phyloP scores from a whole-genome alignment of 2,329 filamentous ascomycete species.

The Stachybotrys echinatus region DNA sequence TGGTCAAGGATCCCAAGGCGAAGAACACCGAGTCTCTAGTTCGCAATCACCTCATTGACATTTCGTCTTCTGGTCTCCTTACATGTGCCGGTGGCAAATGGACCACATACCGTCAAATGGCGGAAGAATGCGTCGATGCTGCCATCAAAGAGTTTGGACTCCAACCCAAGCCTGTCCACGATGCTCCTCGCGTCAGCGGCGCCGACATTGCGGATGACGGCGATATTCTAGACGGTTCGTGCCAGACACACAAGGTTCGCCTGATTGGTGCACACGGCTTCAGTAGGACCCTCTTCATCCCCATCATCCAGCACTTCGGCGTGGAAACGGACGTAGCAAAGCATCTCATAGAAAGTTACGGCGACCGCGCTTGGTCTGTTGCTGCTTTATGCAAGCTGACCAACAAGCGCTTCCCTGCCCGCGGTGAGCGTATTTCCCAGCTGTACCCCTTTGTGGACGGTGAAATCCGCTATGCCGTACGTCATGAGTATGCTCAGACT shows the following conservation, averaged over 20 bases:
- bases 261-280: slow-evolving; percentile 81
- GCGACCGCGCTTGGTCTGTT: slow-evolving; percentile 88
- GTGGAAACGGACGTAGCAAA: slow-evolving; percentile 88
- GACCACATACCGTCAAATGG: slow-evolving; percentile 88
- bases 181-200: slow-evolving; percentile 63
- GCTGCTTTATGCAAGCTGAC: slow-evolving; percentile 75
- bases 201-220: slow-evolving; percentile 67
- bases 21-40: slow-evolving; percentile 80
- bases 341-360: slow-evolving; percentile 82
- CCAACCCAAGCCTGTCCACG: slow-evolving; percentile 46
- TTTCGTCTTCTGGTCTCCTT: slow-evolving; percentile 68
- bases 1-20: slow-evolving; percentile 76
- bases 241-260: slow-evolving; percentile 78
- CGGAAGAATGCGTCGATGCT: slow-evolving; percentile 78
- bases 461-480: slow-evolving; percentile 81
- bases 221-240: slow-evolving; percentile 58
- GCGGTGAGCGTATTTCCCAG: slow-evolving; percentile 71
- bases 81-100: slow-evolving; percentile 83
- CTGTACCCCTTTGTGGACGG: slow-evolving; percentile 91
- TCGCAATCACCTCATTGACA: slow-evolving; percentile 73
- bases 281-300: slow-evolving; percentile 88
- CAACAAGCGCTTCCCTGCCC: slow-evolving; percentile 72
- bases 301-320: slow-evolving; percentile 88
- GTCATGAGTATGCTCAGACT: slow-evolving; percentile 87
- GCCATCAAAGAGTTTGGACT: slow-evolving; percentile 64